Percentiles rank a stretch among this genome's conserved stretches.
These are phyloP conservation scores for Apiospora saccharicola DNA, from an alignment of 2,329 filamentous ascomycete species.

Conservation along the genomic window DNA sequence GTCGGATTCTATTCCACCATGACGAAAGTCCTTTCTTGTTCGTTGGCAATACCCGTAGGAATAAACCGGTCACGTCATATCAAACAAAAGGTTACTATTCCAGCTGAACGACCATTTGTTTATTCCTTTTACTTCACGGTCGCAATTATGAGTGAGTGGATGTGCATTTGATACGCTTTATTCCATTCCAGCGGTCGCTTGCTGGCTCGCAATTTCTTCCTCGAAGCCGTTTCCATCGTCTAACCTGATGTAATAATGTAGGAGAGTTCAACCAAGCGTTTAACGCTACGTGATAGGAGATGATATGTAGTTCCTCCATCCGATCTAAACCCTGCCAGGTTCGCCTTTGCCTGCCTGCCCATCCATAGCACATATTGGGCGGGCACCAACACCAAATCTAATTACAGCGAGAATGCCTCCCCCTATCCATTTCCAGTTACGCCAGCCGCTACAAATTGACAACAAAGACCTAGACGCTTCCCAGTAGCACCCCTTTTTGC, in stretches of 20 bases:
- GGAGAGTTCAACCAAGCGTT: no score
- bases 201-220: slow-evolving; percentile 13
- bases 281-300: background rate
- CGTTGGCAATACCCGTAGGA: no score
- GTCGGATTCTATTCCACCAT: background rate
- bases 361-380: background rate
- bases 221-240: background rate
- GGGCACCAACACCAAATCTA: background rate
- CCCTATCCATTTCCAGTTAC: background rate
- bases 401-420: background rate
- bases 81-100: no score
- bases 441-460: slow-evolving; percentile 16
- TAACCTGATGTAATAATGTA: background rate
- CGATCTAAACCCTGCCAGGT: background rate
- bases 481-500: background rate
- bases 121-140: no score
- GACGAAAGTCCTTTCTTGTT: background rate
- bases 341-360: background rate
- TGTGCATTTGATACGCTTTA: no score
- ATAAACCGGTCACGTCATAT: no score
- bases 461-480: slow-evolving; percentile 12
- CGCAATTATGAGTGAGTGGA: no score
- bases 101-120: no score
- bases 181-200: no score
- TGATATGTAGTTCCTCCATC: background rate